These are phyloP conservation scores for Penstemon davidsonii DNA, from an alignment of 257 asterid genomes.

Conservation along the genomic window DNA sequence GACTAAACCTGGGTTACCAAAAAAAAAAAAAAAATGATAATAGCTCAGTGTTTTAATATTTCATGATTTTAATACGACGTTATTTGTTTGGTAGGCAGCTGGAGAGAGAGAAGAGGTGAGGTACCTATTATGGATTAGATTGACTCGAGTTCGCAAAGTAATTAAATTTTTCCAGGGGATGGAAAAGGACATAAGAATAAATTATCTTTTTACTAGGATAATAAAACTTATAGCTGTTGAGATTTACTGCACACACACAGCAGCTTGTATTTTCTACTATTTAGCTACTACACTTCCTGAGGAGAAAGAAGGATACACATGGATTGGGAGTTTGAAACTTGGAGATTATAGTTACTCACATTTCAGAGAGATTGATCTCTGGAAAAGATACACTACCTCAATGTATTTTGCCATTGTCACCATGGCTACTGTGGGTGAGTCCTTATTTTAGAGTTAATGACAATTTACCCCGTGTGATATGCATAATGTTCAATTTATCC, in stretches of 20 bases:
- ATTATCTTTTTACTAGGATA: conserved; percentile 79
- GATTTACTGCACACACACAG: conserved; percentile 90
- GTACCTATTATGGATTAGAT: conserved; percentile 78
- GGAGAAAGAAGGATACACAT: conserved; percentile 83
- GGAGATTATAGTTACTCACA: conserved; percentile 74
- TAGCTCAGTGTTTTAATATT: too few species aligned
- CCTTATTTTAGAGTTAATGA: too few species aligned
- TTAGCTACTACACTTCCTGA: conserved; percentile 81
- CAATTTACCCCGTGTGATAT: too few species aligned
- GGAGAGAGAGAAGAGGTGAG: conserved; percentile 77
- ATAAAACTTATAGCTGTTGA: conserved; percentile 78
- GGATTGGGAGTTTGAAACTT: conserved; percentile 91
- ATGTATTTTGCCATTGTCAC: conserved; percentile 89
- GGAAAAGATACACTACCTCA: conserved; percentile 82
- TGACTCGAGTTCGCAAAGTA: conserved; percentile 77
- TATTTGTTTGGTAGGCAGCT: conserved; percentile 43
- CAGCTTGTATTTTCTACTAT: conserved; percentile 93
- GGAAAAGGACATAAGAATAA: conserved; percentile 92
- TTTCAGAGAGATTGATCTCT: conserved; percentile 79
- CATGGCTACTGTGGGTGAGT: conserved; percentile 89
- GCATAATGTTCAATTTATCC: too few species aligned
- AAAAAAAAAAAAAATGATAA: too few species aligned
- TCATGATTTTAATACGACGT: neutral
- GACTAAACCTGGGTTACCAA: too few species aligned
- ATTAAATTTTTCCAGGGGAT: conserved; percentile 53